Percentiles rank a stretch among this genome's conserved stretches.
phyloP scores from a whole-genome alignment of 768 basidiomycete genomes.

The Candolleomyces aberdarensis region DNA sequence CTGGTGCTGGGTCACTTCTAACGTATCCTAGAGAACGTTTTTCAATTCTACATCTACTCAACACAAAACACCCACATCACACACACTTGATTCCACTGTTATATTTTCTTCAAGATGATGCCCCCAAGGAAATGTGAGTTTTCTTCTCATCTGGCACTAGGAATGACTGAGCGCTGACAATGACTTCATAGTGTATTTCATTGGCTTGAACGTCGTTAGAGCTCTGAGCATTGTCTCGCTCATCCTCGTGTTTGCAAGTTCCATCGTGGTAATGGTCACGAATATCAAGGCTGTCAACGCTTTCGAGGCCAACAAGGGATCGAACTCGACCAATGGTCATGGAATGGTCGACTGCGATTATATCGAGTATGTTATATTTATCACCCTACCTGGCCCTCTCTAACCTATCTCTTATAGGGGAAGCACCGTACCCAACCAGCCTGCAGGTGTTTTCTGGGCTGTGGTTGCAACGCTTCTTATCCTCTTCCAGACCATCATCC shows the following conservation, averaged over 20 bases:
- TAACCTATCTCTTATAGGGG: constrained; percentile 33
- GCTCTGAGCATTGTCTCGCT: constrained; percentile 74
- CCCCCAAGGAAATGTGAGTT: not conserved
- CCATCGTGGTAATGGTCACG: constrained; percentile 67
- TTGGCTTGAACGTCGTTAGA: constrained; percentile 77
- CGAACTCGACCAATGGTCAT: constrained; percentile 31
- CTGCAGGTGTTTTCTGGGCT: constrained; percentile 91
- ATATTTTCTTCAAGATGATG: not conserved
- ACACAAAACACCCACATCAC: not conserved
- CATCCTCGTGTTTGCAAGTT: constrained; percentile 77
- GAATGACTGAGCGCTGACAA: not conserved
- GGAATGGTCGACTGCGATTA: constrained; percentile 67
- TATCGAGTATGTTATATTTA: constrained; percentile 53
- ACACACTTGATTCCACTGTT: not conserved
- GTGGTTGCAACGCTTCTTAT: constrained; percentile 84
- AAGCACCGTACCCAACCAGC: constrained; percentile 90
- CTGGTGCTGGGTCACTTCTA: constrained; percentile 7
- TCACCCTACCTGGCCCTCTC: not conserved
- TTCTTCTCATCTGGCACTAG: not conserved
- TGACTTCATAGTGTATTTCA: constrained; percentile 38
- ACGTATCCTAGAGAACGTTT: constrained; percentile 5
- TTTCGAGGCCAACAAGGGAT: constrained; percentile 44
- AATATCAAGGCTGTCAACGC: constrained; percentile 75
- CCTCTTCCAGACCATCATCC: constrained; percentile 73
- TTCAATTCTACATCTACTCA: not conserved